Evolutionary conservation across 1,284 basidiomycete genomes (phyloP).

Genomic region (Ustilago hordei): DNA sequence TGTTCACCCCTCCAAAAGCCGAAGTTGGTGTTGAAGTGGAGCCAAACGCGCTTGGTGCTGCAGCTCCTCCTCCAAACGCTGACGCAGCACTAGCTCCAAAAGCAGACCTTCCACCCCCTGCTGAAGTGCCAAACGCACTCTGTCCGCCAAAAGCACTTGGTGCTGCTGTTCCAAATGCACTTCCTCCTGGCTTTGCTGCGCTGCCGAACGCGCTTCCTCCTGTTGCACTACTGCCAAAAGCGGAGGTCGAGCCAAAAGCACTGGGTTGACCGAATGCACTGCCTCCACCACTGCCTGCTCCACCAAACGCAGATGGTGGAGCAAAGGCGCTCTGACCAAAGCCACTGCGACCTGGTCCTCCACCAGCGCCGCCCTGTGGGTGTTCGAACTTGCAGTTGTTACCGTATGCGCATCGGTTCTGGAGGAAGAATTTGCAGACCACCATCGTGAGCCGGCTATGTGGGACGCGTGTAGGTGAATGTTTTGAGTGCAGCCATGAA

Average conservation of each 20-base stretch:
- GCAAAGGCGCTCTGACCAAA: conserved; percentile 49
- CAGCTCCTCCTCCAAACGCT: conserved; percentile 7
- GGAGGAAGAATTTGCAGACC: conserved; percentile 56
- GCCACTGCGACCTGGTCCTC: conserved; percentile 19
- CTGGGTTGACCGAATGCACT: conserved; percentile 37
- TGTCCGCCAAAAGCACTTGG: conserved; percentile 11
- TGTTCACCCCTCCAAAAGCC: conserved; percentile 19
- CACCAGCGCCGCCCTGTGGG: conserved; percentile 31
- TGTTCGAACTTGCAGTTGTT: conserved; percentile 59
- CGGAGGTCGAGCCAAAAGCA: conserved; percentile 41
- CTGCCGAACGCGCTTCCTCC: conserved; percentile 32
- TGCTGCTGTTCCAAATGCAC: conserved; percentile 18
- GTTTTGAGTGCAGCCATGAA: not conserved
- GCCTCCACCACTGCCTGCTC: conserved; percentile 12
- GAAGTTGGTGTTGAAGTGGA: conserved; percentile 19
- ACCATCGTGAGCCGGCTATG: conserved; percentile 28
- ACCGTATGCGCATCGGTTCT: conserved; percentile 52
- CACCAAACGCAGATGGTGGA: conserved; percentile 40
- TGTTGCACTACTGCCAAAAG: conserved; percentile 28
- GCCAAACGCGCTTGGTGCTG: conserved; percentile 26
- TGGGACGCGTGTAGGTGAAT: not conserved
- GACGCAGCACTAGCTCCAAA: conserved; percentile 19
- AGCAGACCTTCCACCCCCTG: conserved; percentile 10
- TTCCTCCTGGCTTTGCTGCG: conserved; percentile 15
- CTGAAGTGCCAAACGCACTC: conserved; percentile 19